These are phyloP conservation scores for Pyrenophora seminiperda DNA, from an alignment of 2,329 filamentous ascomycete species.

Conservation along the genomic window DNA sequence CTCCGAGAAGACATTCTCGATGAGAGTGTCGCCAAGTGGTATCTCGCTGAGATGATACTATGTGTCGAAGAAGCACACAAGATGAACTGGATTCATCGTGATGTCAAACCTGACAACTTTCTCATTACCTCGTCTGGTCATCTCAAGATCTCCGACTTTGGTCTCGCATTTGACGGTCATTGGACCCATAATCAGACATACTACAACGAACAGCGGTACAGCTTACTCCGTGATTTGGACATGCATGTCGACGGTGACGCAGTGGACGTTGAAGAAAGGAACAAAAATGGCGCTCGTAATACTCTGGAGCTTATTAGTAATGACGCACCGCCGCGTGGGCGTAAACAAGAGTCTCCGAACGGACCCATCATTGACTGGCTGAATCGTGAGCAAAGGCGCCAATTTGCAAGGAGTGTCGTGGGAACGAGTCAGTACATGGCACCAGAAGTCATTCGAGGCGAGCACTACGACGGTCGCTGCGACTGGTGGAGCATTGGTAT, in stretches of 20 bases:
- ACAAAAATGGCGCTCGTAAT: constrained; percentile 59
- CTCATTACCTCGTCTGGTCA: constrained; percentile 87
- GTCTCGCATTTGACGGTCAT: constrained; percentile 90
- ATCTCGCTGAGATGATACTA: constrained; percentile 93
- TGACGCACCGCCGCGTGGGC: constrained; percentile 17
- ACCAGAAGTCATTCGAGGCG: constrained; percentile 83
- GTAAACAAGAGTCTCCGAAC: constrained; percentile 31
- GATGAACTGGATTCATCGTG: constrained; percentile 88
- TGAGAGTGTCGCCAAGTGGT: constrained; percentile 80
- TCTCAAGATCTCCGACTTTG: constrained; percentile 95
- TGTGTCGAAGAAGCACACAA: constrained; percentile 92
- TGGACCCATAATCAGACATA: constrained; percentile 92
- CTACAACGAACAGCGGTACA: constrained; percentile 81
- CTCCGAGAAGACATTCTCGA: constrained; percentile 83
- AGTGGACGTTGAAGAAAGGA: constrained; percentile 65
- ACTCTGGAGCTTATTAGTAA: constrained; percentile 49
- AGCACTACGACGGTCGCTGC: constrained; percentile 87
- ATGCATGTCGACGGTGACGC: constrained; percentile 75
- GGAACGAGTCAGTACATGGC: constrained; percentile 99
- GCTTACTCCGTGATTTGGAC: constrained; percentile 74
- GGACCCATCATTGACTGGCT: constrained; percentile 50
- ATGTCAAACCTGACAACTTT: constrained; percentile 98
- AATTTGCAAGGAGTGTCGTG: constrained; percentile 81
- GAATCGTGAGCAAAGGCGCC: constrained; percentile 62
- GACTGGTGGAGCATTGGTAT: constrained; percentile 98